These are phyloP conservation scores for Backusella australiensis DNA, from an alignment of 192 early-diverging fungal genomes.

Conservation along the genomic window DNA sequence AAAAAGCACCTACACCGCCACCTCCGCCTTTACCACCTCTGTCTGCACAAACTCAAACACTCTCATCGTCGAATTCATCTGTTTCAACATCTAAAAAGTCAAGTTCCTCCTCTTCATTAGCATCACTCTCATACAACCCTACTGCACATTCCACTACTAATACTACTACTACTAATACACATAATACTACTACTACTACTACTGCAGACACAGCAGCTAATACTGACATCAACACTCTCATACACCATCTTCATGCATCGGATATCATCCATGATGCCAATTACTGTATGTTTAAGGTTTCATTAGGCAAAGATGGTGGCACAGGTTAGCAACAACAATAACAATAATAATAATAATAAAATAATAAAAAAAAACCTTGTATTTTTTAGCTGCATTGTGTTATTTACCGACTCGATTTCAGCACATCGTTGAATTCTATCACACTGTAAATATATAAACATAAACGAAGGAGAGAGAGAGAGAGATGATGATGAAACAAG, in stretches of 20 bases:
- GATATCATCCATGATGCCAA: slow-evolving; percentile 19
- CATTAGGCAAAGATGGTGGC: slow-evolving; percentile 7
- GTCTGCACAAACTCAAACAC: neutral
- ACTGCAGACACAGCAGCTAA: neutral
- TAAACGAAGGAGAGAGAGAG: neutral
- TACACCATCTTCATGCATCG: slow-evolving; percentile 10
- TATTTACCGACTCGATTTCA: slow-evolving; percentile 11
- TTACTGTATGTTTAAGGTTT: slow-evolving; percentile 23
- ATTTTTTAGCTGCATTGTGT: slow-evolving; percentile 12
- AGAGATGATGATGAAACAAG: neutral
- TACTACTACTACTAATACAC: neutral
- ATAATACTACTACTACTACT: neutral
- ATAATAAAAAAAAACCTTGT: neutral
- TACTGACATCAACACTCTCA: neutral
- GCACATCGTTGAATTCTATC: slow-evolving; percentile 8
- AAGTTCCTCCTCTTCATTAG: neutral
- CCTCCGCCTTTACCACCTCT: neutral
- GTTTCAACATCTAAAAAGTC: neutral
- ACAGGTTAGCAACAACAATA: slow-evolving; percentile 1
- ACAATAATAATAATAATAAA: neutral
- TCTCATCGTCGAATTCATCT: neutral
- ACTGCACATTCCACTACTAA: neutral
- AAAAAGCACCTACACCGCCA: neutral
- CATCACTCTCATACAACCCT: neutral
- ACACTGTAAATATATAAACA: neutral